These are phyloP conservation scores for Venturia oleaginea DNA, from an alignment of 2,329 filamentous ascomycete genomes.

Conservation along the genomic window DNA sequence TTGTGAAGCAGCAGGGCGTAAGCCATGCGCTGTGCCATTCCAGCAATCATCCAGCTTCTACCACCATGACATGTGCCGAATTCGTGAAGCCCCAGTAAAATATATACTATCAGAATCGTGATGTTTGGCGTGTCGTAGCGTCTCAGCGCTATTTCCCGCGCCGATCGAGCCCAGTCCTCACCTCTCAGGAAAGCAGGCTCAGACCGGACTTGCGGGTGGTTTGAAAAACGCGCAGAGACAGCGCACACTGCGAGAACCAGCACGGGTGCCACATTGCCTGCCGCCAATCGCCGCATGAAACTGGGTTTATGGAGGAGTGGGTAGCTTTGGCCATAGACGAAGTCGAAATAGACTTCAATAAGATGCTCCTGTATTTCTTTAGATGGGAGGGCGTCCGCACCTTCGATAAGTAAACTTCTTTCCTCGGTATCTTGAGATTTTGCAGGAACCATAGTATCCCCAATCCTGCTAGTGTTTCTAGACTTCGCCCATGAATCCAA, in stretches of 20 bases:
- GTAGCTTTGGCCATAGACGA: slow-evolving; percentile 90
- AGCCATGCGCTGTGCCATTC: slow-evolving; percentile 93
- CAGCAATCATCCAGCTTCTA: slow-evolving; percentile 89
- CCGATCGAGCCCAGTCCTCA: slow-evolving; percentile 80
- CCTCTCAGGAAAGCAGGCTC: slow-evolving; percentile 78
- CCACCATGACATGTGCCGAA: slow-evolving; percentile 96
- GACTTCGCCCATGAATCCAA: slow-evolving; percentile 71
- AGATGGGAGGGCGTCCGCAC: slow-evolving; percentile 69
- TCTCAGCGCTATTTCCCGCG: slow-evolving; percentile 77
- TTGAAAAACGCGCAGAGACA: slow-evolving; percentile 89
- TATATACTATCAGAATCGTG: slow-evolving; percentile 82
- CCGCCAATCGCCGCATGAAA: slow-evolving; percentile 81
- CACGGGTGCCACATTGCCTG: slow-evolving; percentile 76
- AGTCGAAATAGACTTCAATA: slow-evolving; percentile 91
- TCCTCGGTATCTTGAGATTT: slow-evolving; percentile 55
- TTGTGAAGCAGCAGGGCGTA: slow-evolving; percentile 90
- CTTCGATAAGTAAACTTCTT: slow-evolving; percentile 69
- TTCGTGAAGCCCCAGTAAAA: slow-evolving; percentile 84
- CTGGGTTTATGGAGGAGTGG: slow-evolving; percentile 92
- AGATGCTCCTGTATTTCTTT: slow-evolving; percentile 89
- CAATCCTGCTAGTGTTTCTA: slow-evolving; percentile 39
- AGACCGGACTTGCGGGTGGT: slow-evolving; percentile 68
- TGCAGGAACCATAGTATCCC: slow-evolving; percentile 43
- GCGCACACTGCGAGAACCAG: slow-evolving; percentile 90
- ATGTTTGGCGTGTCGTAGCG: slow-evolving; percentile 94